phyloP scores from a whole-genome alignment of 2,329 filamentous ascomycete species.

The Penicillium sp. region DNA sequence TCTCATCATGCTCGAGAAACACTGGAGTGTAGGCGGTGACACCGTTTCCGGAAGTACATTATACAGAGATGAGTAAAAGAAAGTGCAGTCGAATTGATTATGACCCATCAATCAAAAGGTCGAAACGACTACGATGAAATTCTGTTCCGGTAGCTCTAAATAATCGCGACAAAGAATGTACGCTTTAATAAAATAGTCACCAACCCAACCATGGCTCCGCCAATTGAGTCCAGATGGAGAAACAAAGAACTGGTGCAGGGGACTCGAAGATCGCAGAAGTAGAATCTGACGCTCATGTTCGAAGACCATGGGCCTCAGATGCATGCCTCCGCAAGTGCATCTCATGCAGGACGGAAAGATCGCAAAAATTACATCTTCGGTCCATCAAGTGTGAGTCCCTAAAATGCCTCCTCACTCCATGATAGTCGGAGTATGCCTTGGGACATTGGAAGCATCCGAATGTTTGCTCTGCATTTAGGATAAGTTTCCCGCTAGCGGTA shows the following conservation, averaged over 20 bases:
- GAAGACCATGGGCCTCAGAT: slow-evolving; percentile 14
- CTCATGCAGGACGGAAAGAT: slow-evolving; percentile 15
- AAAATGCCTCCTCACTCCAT: slow-evolving; percentile 24
- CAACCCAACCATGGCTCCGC: too few species aligned
- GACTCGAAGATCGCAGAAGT: slow-evolving; percentile 5
- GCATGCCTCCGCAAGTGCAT: slow-evolving; percentile 20
- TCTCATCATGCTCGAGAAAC: too few species aligned
- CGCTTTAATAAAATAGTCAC: too few species aligned
- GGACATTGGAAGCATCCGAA: slow-evolving; percentile 20
- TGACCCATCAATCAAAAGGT: too few species aligned
- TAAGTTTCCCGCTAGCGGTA: slow-evolving; percentile 6
- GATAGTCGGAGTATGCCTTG: slow-evolving; percentile 21
- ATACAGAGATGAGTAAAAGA: too few species aligned
- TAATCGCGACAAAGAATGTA: too few species aligned
- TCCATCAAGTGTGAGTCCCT: slow-evolving; percentile 20
- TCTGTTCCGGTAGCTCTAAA: too few species aligned
- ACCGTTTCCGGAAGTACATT: too few species aligned
- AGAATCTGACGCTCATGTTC: slow-evolving; percentile 11
- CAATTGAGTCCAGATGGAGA: slow-evolving; percentile 4
- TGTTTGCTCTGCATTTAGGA: slow-evolving; percentile 11
- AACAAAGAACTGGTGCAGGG: background rate
- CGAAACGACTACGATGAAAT: too few species aligned
- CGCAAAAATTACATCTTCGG: slow-evolving; percentile 21
- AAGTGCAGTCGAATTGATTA: too few species aligned
- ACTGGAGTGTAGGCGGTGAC: too few species aligned